These are phyloP conservation scores for Phytophthora melonis DNA, from an alignment of 352 stramenopile species.

Conservation along the genomic window DNA sequence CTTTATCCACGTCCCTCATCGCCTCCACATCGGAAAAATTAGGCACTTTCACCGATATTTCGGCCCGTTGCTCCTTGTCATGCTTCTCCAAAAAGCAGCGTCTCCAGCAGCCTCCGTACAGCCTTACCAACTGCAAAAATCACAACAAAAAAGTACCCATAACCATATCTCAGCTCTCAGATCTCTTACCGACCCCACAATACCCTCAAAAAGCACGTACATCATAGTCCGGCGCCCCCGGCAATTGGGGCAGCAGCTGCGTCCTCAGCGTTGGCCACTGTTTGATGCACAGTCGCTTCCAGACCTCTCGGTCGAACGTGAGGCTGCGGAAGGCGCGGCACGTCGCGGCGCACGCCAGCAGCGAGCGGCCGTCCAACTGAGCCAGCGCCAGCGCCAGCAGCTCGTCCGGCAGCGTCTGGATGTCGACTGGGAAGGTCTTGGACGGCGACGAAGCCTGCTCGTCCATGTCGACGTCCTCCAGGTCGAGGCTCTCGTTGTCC, in stretches of 20 bases:
- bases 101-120: conserved; percentile 82
- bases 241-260: conserved; percentile 71
- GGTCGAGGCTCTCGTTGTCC: conserved; percentile 44
- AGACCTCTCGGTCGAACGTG: conserved; percentile 68
- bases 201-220: conserved; percentile 41
- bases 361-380: conserved; percentile 64
- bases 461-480: conserved; percentile 38
- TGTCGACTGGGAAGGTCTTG: conserved; percentile 9
- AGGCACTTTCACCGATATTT: conserved; percentile 65
- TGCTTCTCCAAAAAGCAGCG: conserved; percentile 72
- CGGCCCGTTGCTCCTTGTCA: conserved; percentile 50
- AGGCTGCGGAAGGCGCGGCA: conserved; percentile 57
- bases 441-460: not conserved
- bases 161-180: conserved; percentile 19
- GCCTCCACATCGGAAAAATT: conserved; percentile 51
- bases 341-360: conserved; percentile 57
- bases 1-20: conserved; percentile 60
- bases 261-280: conserved; percentile 67
- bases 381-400: conserved; percentile 55
- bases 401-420: conserved; percentile 64
- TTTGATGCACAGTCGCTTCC: conserved; percentile 70
- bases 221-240: conserved; percentile 81
- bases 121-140: conserved; percentile 62
- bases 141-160: not conserved
- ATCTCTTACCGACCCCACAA: conserved; percentile 1